Evolutionary conservation across 139 green algal species (phyloP), one percentile per base, ranked within the genome.

Genomic region (Astrephomene gubernaculifera): DNA sequence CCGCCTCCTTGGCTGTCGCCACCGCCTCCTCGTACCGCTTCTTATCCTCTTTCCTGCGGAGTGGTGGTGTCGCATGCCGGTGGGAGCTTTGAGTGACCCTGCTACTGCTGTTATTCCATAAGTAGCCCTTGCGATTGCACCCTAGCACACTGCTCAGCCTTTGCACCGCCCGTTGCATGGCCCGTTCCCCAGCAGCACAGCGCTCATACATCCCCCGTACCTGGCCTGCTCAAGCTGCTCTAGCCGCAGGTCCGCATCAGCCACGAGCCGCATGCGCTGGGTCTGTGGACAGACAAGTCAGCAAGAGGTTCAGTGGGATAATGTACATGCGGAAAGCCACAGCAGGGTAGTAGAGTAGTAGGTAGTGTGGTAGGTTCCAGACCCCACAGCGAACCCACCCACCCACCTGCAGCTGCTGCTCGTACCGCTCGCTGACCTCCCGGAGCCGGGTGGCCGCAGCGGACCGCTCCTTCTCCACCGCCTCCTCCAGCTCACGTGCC

Each of bases 371-470:
- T n/a, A n/a, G n/a, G n/a, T n/a, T n/a, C n/a, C n/a, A n/a, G n/a
- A n/a, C n/a, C n/a, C n/a, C n/a, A n/a, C n/a, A n/a, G n/a, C 39
- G 17, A 60, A 76, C 8, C 14, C 69, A 1, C 75, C 14, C 27
- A 38, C 81, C 0, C 39, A 80, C 57, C 82, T 90, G 78, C 79
- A 86, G 67, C 64, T 91, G 79, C 35, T 79, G 63, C 85, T 92
- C 88, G 43, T 89, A 90, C 25, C 91, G 89, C 67, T 94, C 89
- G 29, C 52, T 88, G 10, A 89, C 86, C 73, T 94, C 91, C 22
- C 93, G 45, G 36, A 93, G 57, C 54, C 90, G 68, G 1, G 43
- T 52, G 1, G 76, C 64, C 27, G 86, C 88, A 6, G 79, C 71
- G 7, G 44, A 31, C 1, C 90, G 76, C 86, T 96, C 91, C 43